phyloP scores from a whole-genome alignment of 306 rosid species.

The Acmispon strigosus region DNA sequence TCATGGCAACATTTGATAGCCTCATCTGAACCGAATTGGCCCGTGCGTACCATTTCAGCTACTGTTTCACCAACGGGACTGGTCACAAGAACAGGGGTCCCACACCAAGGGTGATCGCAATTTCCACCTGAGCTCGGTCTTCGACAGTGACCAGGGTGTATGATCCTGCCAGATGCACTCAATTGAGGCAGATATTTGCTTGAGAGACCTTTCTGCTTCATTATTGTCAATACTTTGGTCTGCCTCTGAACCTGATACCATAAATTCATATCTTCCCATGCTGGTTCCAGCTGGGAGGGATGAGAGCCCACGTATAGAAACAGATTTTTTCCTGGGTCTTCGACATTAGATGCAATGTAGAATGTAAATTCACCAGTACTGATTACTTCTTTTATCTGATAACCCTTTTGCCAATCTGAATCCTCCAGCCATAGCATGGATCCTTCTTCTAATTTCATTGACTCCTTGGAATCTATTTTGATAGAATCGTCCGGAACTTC shows the following conservation, averaged over 20 bases:
- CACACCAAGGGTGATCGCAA: constrained; percentile 98
- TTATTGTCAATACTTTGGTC: constrained; percentile 75
- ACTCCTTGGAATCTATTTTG: constrained; percentile 57
- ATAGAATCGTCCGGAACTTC: constrained; percentile 79
- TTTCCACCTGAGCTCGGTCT: constrained; percentile 84
- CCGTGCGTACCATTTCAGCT: constrained; percentile 55
- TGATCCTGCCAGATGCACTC: constrained; percentile 87
- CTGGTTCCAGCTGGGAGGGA: constrained; percentile 84
- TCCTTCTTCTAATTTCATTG: constrained; percentile 79
- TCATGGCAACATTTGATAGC: constrained; percentile 91
- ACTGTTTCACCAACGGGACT: constrained; percentile 92
- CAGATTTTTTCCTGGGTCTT: constrained; percentile 67
- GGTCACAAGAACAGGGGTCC: constrained; percentile 89
- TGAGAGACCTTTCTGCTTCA: constrained; percentile 85
- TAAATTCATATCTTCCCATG: constrained; percentile 97
- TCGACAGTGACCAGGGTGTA: constrained; percentile 88
- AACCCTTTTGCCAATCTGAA: constrained; percentile 77
- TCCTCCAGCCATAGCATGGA: constrained; percentile 85
- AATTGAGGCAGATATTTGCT: constrained; percentile 80
- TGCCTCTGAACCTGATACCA: constrained; percentile 99
- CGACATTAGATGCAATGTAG: constrained; percentile 71
- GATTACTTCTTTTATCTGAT: constrained; percentile 63
- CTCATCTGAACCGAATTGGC: constrained; percentile 69
- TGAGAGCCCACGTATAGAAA: constrained; percentile 85
- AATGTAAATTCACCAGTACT: constrained; percentile 47